Base-by-base conservation (phyloP, 2,329 filamentous ascomycete genomes). In the Oidium heveae region DNA sequence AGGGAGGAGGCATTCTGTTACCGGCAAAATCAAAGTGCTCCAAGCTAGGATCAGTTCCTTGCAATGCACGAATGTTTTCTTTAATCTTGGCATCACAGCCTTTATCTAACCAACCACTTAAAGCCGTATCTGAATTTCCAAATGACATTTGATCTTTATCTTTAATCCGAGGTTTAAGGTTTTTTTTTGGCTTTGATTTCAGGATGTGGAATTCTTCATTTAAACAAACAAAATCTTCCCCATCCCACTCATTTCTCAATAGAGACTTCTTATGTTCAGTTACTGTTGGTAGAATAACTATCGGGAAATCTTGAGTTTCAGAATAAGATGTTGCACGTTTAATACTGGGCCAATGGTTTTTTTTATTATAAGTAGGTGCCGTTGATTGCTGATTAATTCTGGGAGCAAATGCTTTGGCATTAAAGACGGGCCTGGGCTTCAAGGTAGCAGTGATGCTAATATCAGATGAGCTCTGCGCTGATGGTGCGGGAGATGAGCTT, bases 1-100 rank as follows among this genome's bases (percentile, higher is more conserved):
- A 41, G 60, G 59, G 54, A 32, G 33, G 43, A 24, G 47, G 54
- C 33, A 50, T 49, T 37, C 54, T 55, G 18, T 24, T 39, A 20
- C 54, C 54, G 49, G 28, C 41, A 33, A 36, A 54, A 49, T 54
- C 53, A 9, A 54, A 13, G 28, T 47, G 53, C 24, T 54, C 53
- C 10, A 4, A 28, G 7, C 22, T 22, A 20, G 50, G 50, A 39
- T 52, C 50, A 20, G 6, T 39, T 10, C 50, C 50, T 52, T 52
- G 50, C 22, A 36, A 52, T 36, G 50, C 50, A 13, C 50, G 50
- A 7, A 52, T 33, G 18, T 52, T 52, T 22, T 52, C 50, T 52
- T 52, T 52, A 13, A 6, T 39, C 16, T 46, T n/a, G n/a, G n/a
- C 8, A 16, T 46, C n/a, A 5, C 16, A 10, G 20, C 2, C 12